phyloP scores from a whole-genome alignment of 75 land plant genomes.

The Chamaecyparis obtusa region DNA sequence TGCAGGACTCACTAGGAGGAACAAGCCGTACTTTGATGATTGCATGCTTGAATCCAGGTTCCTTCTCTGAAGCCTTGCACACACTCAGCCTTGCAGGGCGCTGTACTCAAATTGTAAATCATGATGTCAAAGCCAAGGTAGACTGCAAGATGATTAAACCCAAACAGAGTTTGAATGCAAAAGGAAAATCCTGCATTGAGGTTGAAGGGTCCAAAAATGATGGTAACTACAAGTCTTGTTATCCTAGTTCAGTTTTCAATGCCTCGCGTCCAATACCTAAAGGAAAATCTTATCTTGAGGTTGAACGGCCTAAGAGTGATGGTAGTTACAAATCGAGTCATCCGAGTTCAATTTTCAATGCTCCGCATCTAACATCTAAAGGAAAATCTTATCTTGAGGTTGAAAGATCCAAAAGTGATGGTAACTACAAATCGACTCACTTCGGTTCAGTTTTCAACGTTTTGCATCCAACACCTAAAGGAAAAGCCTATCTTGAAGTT shows the following conservation, averaged over 20 bases:
- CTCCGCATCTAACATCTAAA: too few relatives aligned
- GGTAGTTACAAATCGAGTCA: too few relatives aligned
- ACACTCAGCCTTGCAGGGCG: conserved; percentile 86
- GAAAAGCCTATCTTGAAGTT: too few relatives aligned
- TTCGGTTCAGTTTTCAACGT: too few relatives aligned
- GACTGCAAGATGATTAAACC: not conserved
- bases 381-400: conserved; percentile 46
- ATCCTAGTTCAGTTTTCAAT: too few relatives aligned
- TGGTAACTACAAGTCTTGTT: too few relatives aligned
- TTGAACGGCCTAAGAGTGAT: too few relatives aligned
- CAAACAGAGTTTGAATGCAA: conserved; percentile 29
- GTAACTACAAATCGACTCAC: too few relatives aligned
- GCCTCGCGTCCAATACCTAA: not conserved
- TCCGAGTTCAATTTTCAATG: too few relatives aligned
- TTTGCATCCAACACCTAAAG: too few relatives aligned
- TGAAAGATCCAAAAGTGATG: conserved; percentile 19
- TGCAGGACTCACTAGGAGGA: conserved; percentile 95
- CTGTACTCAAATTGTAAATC: conserved; percentile 67
- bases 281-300: conserved; percentile 18
- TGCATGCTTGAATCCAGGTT: conserved; percentile 83
- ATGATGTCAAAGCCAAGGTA: conserved; percentile 21
- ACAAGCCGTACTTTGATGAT: conserved; percentile 80
- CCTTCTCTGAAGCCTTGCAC: conserved; percentile 72
- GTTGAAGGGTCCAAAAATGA: too few relatives aligned
- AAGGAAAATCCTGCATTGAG: conserved; percentile 22